Base-by-base conservation (phyloP, 2,329 filamentous ascomycete species). In the Neofusicoccum kwambonambiense region DNA sequence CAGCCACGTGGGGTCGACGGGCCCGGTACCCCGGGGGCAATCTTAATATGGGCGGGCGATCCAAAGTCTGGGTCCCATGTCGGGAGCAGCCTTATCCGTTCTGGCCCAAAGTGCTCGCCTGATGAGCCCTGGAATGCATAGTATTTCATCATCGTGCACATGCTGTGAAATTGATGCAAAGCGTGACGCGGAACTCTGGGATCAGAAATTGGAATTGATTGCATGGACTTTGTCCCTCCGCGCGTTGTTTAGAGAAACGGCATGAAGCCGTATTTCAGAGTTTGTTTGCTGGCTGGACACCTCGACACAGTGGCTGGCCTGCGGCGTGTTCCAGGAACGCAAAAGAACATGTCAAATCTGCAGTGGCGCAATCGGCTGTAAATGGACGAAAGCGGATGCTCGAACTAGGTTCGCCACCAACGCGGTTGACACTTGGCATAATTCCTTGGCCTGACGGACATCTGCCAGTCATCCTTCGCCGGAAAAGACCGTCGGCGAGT, bases 1-100 rank as follows among this genome's bases (percentile, higher is more conserved):
- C 56, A 60, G 56, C 56, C 56, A 47, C 56, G 56, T 60, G 56
- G 56, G 27, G 42, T 47, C 31, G 37, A 60, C 56, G 56, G 56
- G 41, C 56, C 56, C 42, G 37, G 3, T 8, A 60, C 22, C 56
- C 56, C 4, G 17, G 56, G 56, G 13, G n/a, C 56, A 60, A 60
- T 60, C 56, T 60, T 39, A 60, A 60, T 60, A 60, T 60, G 17
- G 11, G 22, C 31, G n/a, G 56, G 7, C 31, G 42, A 47, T 47
- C 42, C n/a, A 11, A 34, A 19, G 41, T 22, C 56, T 37, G 31
- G 56, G 44, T 60, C n/a, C 42, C 56, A 35, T 37, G 11, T 60
- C 42, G 27, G 34, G 41, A 47, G 12, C 56, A 47, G 56, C 27
- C 56, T 37, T 60, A 22, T 35, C 17, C 56, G n/a, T 19, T 60